Evolutionary conservation across 371 early-diverging fungal species (phyloP).

Genomic region (Mucor irregularis): DNA sequence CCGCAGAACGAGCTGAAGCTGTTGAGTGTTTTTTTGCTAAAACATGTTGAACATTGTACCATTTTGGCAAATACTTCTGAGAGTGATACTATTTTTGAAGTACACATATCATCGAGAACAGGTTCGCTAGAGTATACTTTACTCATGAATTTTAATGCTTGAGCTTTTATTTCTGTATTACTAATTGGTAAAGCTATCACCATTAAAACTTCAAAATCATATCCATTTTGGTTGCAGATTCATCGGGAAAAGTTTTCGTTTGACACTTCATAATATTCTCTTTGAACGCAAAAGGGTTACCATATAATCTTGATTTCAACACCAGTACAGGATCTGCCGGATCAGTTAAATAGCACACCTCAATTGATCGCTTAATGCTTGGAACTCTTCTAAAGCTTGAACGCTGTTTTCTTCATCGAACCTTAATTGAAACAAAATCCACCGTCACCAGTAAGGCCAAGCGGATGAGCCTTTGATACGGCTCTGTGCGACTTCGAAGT

Average conservation of each 20-base stretch:
- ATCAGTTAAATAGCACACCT: conserved; percentile 9
- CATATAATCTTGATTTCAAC: conserved; percentile 8
- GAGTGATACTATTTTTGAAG: conserved; percentile 1
- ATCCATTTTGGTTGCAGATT: conserved; percentile 8
- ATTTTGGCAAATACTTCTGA: conserved; percentile 6
- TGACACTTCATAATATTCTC: conserved; percentile 10
- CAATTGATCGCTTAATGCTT: conserved; percentile 16
- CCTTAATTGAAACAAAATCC: conserved; percentile 15
- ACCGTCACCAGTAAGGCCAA: too few species aligned
- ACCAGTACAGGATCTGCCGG: conserved; percentile 7
- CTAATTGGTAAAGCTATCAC: conserved; percentile 15
- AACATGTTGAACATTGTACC: conserved; percentile 14
- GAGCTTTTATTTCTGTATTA: conserved; percentile 12
- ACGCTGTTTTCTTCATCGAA: conserved; percentile 18
- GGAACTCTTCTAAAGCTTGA: conserved; percentile 21
- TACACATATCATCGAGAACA: conserved; percentile 6
- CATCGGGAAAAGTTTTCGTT: not conserved
- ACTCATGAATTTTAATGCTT: conserved; percentile 11
- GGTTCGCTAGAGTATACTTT: conserved; percentile 13
- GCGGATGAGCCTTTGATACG: too few species aligned
- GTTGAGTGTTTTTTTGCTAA: conserved; percentile 13
- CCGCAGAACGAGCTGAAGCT: conserved; percentile 16
- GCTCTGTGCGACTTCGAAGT: too few species aligned
- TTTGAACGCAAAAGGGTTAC: conserved; percentile 13
- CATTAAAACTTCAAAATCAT: conserved; percentile 6